Conservation (phyloP, 2,329 filamentous ascomycete species). For the Fusarium mundagurra region DNA sequence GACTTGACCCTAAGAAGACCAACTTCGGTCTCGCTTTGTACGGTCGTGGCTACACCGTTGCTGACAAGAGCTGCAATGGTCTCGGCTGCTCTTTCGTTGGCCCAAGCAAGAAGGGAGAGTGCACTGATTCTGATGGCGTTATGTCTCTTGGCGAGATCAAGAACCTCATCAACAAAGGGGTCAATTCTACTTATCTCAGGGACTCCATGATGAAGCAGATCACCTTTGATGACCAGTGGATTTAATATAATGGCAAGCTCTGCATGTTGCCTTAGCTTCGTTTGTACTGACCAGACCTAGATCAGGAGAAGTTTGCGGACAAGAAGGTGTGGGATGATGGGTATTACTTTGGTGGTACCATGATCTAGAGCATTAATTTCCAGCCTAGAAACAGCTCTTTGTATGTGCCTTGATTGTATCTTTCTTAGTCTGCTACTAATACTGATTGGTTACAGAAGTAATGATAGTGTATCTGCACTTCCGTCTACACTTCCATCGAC, state of each 20-base stretch:
- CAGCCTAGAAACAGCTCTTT: neutral
- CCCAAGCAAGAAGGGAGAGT: constrained; percentile 41
- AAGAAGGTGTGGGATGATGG: constrained; percentile 26
- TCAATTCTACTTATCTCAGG: constrained; percentile 28
- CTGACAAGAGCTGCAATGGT: constrained; percentile 39
- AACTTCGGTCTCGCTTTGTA: constrained; percentile 60
- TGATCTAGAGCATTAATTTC: constrained; percentile 33
- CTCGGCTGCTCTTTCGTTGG: constrained; percentile 39
- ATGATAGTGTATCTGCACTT: no score
- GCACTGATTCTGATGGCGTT: constrained; percentile 44
- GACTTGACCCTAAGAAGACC: constrained; percentile 52
- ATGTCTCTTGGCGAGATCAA: constrained; percentile 47
- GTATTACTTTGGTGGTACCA: constrained; percentile 26
- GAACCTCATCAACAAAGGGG: constrained; percentile 34
- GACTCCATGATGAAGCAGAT: constrained; percentile 27
- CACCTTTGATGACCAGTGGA: constrained; percentile 40
- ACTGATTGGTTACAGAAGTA: no score
- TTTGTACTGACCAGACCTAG: neutral
- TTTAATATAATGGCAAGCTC: constrained; percentile 34
- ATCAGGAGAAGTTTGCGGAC: constrained; percentile 37
- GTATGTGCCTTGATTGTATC: no score
- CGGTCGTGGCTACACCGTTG: constrained; percentile 55
- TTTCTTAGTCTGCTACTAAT: no score
- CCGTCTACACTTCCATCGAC: no score
- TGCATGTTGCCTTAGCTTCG: fast-evolving